phyloP scores from a whole-genome alignment of 805 yeast species.

The Metahyphopichia silvanorum region DNA sequence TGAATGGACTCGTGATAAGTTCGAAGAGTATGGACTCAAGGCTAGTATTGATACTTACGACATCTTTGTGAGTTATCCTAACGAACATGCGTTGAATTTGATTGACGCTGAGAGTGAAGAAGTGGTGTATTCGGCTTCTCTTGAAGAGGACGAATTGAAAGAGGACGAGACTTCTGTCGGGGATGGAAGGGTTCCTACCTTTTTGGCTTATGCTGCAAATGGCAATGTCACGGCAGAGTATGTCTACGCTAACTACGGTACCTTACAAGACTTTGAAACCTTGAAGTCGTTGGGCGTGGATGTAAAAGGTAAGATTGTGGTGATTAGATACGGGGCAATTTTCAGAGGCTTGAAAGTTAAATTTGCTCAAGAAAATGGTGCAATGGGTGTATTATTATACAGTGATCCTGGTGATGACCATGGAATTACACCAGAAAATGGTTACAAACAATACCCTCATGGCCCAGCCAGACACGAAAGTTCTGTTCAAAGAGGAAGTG shows the following conservation, averaged over 20 bases:
- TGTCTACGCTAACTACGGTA: constrained; percentile 70
- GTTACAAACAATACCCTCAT: constrained; percentile 63
- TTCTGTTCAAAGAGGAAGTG: constrained; percentile 74
- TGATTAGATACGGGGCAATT: constrained; percentile 62
- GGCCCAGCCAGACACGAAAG: constrained; percentile 80
- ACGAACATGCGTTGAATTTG: constrained; percentile 49
- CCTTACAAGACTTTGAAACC: constrained; percentile 52
- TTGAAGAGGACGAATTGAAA: constrained; percentile 45
- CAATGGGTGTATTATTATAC: constrained; percentile 62
- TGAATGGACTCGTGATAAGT: constrained; percentile 57
- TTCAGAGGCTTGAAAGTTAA: constrained; percentile 75
- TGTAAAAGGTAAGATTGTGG: constrained; percentile 56
- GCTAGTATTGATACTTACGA: constrained; percentile 54
- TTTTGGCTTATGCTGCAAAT: constrained; percentile 72
- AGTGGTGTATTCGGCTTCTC: constrained; percentile 48
- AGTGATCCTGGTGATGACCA: constrained; percentile 70
- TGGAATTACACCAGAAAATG: constrained; percentile 49
- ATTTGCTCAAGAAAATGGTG: constrained; percentile 72
- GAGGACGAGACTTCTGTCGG: constrained; percentile 49
- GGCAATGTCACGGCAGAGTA: constrained; percentile 70
- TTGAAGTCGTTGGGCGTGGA: constrained; percentile 47
- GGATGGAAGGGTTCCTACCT: constrained; percentile 60
- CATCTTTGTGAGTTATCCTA: constrained; percentile 63
- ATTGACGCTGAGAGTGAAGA: constrained; percentile 20
- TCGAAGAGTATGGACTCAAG: constrained; percentile 57